Percentiles rank a stretch among this genome's conserved stretches.
Evolutionary conservation across 1,139 yeast genomes (phyloP).

Genomic region (Protomyces arabidopsidicola): DNA sequence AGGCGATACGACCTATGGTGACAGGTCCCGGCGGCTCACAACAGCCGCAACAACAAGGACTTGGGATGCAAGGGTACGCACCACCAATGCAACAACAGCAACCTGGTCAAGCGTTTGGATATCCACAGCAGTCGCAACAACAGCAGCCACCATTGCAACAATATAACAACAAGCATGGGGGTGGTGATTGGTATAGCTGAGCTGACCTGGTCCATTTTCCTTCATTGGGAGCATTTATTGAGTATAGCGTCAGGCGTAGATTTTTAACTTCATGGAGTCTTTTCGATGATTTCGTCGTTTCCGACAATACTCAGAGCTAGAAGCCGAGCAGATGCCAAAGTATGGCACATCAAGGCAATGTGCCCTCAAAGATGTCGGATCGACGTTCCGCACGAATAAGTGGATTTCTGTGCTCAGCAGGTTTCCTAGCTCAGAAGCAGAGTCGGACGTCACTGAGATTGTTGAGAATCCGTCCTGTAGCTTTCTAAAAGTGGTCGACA

Average conservation of each 20-base stretch:
- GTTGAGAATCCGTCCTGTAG: too few relatives aligned
- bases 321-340: too few relatives aligned
- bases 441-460: too few relatives aligned
- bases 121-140: neutral
- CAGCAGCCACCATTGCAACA: neutral
- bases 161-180: too few relatives aligned
- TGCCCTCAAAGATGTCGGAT: too few relatives aligned
- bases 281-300: too few relatives aligned
- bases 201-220: neutral
- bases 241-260: slow-evolving; percentile 1
- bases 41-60: neutral
- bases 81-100: neutral
- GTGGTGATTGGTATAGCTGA: neutral
- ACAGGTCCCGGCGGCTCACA: neutral
- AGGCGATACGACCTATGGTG: neutral
- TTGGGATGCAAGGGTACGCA: too few relatives aligned
- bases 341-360: too few relatives aligned
- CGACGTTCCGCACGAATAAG: too few relatives aligned
- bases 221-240: neutral
- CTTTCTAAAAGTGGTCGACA: neutral
- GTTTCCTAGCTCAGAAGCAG: too few relatives aligned
- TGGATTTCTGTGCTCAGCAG: too few relatives aligned
- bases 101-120: neutral
- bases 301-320: too few relatives aligned
- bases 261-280: neutral